Evolutionary conservation across 2,329 filamentous ascomycete genomes (phyloP).

Genomic region (Paraphaeosphaeria minitans): DNA sequence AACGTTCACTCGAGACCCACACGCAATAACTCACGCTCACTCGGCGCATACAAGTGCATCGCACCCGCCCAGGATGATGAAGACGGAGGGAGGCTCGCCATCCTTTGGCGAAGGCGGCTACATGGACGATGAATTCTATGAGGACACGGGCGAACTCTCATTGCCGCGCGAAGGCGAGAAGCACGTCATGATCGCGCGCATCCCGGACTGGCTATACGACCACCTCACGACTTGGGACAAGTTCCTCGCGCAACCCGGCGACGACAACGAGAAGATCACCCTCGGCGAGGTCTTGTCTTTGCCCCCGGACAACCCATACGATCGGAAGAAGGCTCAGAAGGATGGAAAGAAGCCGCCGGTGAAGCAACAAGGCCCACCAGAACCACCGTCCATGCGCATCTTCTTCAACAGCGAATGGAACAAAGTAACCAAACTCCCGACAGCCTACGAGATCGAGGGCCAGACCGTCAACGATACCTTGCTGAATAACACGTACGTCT

Average conservation of each 20-base stretch:
- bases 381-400: slow-evolving; percentile 62
- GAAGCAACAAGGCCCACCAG: slow-evolving; percentile 13
- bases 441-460: slow-evolving; percentile 83
- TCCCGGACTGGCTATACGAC: slow-evolving; percentile 48
- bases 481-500: slow-evolving; percentile 88
- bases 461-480: slow-evolving; percentile 54
- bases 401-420: slow-evolving; percentile 68
- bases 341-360: background rate
- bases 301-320: slow-evolving; percentile 18
- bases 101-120: slow-evolving; percentile 36
- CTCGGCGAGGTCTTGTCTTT: slow-evolving; percentile 44
- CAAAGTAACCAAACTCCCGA: slow-evolving; percentile 76
- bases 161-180: slow-evolving; percentile 36
- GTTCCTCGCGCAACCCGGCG: slow-evolving; percentile 40
- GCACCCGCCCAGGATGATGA: slow-evolving; percentile 44
- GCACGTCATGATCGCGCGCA: slow-evolving; percentile 45
- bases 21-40: slow-evolving; percentile 39
- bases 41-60: background rate
- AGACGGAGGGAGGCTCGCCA: slow-evolving; percentile 38
- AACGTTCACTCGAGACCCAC: background rate
- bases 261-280: slow-evolving; percentile 46
- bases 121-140: slow-evolving; percentile 51
- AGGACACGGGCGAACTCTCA: slow-evolving; percentile 51
- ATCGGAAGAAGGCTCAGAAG: background rate
- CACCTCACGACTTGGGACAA: slow-evolving; percentile 44